Percentiles rank a stretch among this genome's conserved stretches.
Conservation (phyloP, 2,329 filamentous ascomycete species). For the Sclerotinia minor region DNA sequence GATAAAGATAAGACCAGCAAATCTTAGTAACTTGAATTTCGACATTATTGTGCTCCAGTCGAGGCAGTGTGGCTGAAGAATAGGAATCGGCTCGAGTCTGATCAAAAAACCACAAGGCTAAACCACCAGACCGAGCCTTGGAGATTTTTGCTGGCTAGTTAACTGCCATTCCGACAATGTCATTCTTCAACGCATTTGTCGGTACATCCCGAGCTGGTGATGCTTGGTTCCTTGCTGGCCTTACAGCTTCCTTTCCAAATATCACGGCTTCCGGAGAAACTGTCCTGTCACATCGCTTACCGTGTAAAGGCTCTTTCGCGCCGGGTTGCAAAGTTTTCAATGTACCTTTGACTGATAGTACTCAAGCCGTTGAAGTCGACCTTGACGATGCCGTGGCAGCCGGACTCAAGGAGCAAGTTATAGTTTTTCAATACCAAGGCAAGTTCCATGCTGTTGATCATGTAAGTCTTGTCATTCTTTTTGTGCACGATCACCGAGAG, state of each 20-base stretch:
- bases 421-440: conserved; percentile 62
- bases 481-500: conserved; percentile 12
- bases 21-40: too few relatives aligned
- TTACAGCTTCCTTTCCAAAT: conserved; percentile 25
- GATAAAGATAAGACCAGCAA: too few relatives aligned
- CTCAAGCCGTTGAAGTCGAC: conserved; percentile 42
- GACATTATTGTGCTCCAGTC: too few relatives aligned
- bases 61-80: background rate
- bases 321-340: conserved; percentile 62
- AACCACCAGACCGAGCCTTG: background rate
- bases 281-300: conserved; percentile 21
- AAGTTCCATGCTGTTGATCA: conserved; percentile 69
- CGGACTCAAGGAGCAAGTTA: conserved; percentile 56
- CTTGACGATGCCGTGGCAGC: conserved; percentile 43
- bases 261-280: conserved; percentile 24
- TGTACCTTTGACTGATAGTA: conserved; percentile 47
- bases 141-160: background rate
- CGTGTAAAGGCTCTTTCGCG: conserved; percentile 45
- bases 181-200: conserved; percentile 13
- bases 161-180: background rate
- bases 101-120: background rate
- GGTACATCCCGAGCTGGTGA: conserved; percentile 30
- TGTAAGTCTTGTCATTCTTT: conserved; percentile 48
- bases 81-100: too few relatives aligned
- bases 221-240: conserved; percentile 26